These are phyloP conservation scores for Globisporangium alternatum DNA, from an alignment of 352 stramenopile genomes.

Conservation along the genomic window DNA sequence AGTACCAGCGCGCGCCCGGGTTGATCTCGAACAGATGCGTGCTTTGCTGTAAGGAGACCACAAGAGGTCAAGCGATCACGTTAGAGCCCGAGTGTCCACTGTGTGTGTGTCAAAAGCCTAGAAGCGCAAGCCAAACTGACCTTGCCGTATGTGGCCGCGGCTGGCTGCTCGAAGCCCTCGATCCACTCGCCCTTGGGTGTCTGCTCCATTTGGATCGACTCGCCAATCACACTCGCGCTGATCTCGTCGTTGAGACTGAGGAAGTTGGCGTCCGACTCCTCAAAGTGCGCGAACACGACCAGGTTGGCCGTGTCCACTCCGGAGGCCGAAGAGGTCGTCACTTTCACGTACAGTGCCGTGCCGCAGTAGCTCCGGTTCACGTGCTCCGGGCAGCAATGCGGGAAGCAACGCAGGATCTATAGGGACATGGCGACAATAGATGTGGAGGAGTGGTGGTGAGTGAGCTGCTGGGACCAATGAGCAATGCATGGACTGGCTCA, in stretches of 20 bases:
- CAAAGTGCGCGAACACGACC: slow-evolving; percentile 53
- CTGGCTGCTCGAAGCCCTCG: slow-evolving; percentile 26
- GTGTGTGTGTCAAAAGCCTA: neutral
- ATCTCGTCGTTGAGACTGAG: slow-evolving; percentile 30
- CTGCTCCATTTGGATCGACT: slow-evolving; percentile 54
- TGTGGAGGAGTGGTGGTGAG: slow-evolving; percentile 5
- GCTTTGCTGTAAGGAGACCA: neutral
- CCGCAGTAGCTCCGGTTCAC: slow-evolving; percentile 72
- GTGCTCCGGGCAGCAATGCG: slow-evolving; percentile 65
- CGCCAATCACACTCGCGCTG: slow-evolving; percentile 22
- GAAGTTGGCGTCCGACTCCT: slow-evolving; percentile 35
- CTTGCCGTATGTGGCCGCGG: slow-evolving; percentile 7
- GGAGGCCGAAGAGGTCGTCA: slow-evolving; percentile 19
- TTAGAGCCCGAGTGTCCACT: neutral
- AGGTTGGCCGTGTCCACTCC: slow-evolving; percentile 17
- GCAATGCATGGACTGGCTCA: neutral
- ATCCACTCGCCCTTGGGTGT: slow-evolving; percentile 69
- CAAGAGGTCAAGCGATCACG: neutral
- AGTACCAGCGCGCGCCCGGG: slow-evolving; percentile 55
- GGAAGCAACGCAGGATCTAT: slow-evolving; percentile 70
- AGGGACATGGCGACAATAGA: neutral
- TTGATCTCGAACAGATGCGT: slow-evolving; percentile 59
- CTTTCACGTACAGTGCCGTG: slow-evolving; percentile 40
- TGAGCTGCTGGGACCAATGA: neutral
- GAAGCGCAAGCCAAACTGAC: neutral